Conservation (phyloP, 1,284 basidiomycete species). For the Microbotryum saponariae region DNA sequence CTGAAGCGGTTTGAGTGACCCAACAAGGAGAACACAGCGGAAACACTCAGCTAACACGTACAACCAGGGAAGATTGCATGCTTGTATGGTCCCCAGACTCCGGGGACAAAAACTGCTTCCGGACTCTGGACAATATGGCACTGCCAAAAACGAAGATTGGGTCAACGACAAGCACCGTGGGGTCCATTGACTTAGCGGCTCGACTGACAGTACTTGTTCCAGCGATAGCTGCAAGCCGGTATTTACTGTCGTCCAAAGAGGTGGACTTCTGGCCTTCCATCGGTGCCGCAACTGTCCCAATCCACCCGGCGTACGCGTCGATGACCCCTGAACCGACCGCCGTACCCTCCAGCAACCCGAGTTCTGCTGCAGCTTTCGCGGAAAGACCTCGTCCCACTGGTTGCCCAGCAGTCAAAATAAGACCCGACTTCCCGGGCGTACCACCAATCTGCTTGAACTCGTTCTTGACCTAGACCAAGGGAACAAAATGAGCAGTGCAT, state of each 20-base stretch:
- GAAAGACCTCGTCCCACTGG: conserved; percentile 81
- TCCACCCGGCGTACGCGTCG: conserved; percentile 98
- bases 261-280: conserved; percentile 47
- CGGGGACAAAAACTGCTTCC: conserved; percentile 75
- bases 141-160: too few species aligned
- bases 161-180: too few species aligned
- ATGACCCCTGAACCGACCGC: conserved; percentile 91
- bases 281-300: conserved; percentile 86
- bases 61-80: conserved; percentile 80
- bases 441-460: conserved; percentile 73
- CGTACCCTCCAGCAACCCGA: conserved; percentile 80
- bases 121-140: conserved; percentile 77
- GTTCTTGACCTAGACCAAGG: conserved; percentile 43
- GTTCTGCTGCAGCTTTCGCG: conserved; percentile 67
- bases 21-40: background rate
- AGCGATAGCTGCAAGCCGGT: conserved; percentile 83
- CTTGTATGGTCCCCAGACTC: conserved; percentile 96
- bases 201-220: conserved; percentile 67
- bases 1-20: background rate
- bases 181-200: too few species aligned
- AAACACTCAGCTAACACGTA: conserved; percentile 13
- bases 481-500: background rate
- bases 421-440: conserved; percentile 49
- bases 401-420: conserved; percentile 80
- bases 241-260: conserved; percentile 62